Evolutionary conservation across 2,329 filamentous ascomycete genomes (phyloP).

Genomic region (Penicillium corylophilum): DNA sequence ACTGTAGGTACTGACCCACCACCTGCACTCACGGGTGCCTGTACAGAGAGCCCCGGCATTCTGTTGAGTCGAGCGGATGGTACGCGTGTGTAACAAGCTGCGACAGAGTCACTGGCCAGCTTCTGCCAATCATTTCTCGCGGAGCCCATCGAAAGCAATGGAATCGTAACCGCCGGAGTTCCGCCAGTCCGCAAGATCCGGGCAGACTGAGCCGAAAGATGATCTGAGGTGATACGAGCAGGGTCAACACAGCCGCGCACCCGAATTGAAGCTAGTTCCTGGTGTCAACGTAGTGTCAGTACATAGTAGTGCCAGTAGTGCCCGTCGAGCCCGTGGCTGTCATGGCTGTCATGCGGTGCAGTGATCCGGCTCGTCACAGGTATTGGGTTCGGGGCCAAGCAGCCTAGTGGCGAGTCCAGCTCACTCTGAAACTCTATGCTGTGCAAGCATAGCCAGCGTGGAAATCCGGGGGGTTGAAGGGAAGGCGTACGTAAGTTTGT

Average conservation of each 20-base stretch:
- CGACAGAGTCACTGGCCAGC: not conserved
- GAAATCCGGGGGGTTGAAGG: constrained; percentile 6
- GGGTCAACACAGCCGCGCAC: not conserved
- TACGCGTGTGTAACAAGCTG: not conserved
- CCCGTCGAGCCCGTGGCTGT: constrained; percentile 5
- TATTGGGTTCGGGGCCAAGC: not conserved
- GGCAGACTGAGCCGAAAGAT: not conserved
- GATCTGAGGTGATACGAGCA: constrained; percentile 5
- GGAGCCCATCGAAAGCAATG: not conserved
- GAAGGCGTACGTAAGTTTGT: constrained; percentile 5
- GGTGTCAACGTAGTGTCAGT: not conserved
- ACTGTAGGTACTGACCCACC: not conserved
- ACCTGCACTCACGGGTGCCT: not conserved
- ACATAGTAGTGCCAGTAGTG: not conserved
- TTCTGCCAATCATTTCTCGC: not conserved
- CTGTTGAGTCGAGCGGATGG: not conserved
- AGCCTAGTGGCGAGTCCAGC: not conserved
- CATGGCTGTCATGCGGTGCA: not conserved
- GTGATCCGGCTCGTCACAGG: not conserved
- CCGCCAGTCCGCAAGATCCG: not conserved
- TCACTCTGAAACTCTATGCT: constrained; percentile 9
- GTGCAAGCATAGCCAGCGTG: constrained; percentile 10
- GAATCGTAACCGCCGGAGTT: not conserved
- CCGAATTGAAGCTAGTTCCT: not conserved
- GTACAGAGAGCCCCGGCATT: not conserved